Evolutionary conservation across 2,329 filamentous ascomycete genomes (phyloP), one percentile per base, ranked within the genome.

Genomic region (Penicillium digitatum): DNA sequence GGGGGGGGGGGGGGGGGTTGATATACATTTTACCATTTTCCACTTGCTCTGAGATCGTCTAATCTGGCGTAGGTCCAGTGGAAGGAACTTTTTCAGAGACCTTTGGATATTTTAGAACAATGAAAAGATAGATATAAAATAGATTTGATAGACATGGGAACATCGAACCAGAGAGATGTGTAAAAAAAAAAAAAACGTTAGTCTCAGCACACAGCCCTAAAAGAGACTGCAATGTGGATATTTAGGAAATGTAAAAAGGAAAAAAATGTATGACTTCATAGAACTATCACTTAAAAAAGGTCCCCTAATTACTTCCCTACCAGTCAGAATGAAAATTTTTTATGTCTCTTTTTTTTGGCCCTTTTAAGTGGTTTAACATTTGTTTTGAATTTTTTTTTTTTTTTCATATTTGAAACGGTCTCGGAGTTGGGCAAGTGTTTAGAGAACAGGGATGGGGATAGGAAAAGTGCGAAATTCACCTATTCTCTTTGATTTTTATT

Each of bases 251-350:
- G 22, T 42, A 16, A 31, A 44, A 44, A 27, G n/a, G n/a, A 11
- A n/a, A 29, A 32, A 32, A 51, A 42, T 48, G 42, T 34, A 59
- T 59, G 56, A 59, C 51, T 55, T 59, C 56, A 59, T 59, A 52
- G 44, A 44, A 35, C 52, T 50, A 49, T 52, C 44, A 57, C 46
- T 52, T 48, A n/a, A n/a, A n/a, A n/a, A n/a, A n/a, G 32, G 12
- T 24, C 18, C 22, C 44, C 44, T n/a, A 38, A 38, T 37, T 37
- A 29, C 29, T 27, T 37, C 27, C 16, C 20, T 46, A 32, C 27
- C 27, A 45, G 27, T 45, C 29, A 22, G 12, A 32, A 31, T 44
- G 40, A 6, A 20, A n/a, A n/a, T n/a, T n/a, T n/a, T 32, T 32
- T 5, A 16, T 8, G 5, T 12, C 5, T 45, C 7, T 16, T 18